Evolutionary conservation across 495 filamentous ascomycete genomes (phyloP).

Genomic region (Penicillium fimorum): DNA sequence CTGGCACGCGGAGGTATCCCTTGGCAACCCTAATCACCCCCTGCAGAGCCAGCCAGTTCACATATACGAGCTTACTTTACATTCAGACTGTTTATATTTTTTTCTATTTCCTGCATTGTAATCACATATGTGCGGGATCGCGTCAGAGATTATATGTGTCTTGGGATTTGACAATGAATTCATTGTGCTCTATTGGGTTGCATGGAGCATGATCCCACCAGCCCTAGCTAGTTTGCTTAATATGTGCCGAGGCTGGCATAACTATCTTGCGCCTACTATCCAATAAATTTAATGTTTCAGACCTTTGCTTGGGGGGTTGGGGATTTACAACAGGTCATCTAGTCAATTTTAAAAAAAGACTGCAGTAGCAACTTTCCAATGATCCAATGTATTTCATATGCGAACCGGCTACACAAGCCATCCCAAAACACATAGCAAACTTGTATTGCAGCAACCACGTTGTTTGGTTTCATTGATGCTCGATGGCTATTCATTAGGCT

Average conservation of each 20-base stretch:
- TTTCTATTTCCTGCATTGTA: not conserved
- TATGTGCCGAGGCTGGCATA: not conserved
- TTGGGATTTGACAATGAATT: not conserved
- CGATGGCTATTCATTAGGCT: not conserved
- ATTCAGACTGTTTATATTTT: not conserved
- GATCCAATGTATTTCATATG: no score
- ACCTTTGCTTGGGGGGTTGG: not conserved
- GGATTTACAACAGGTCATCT: not conserved
- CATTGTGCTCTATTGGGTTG: not conserved
- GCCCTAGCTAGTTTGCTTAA: not conserved
- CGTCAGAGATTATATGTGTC: not conserved
- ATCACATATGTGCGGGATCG: not conserved
- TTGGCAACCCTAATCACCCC: conserved; percentile 24
- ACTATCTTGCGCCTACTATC: not conserved
- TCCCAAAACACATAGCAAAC: no score
- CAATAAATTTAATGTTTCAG: not conserved
- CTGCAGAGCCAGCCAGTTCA: conserved; percentile 15
- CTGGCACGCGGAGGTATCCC: conserved; percentile 20
- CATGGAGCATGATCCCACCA: not conserved
- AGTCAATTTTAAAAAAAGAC: not conserved
- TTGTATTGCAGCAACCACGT: not conserved
- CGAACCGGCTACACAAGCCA: no score
- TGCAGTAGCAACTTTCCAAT: not conserved
- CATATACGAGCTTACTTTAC: conserved; percentile 1
- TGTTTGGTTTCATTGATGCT: not conserved